These are phyloP conservation scores for Grigorovia jiainica DNA, from an alignment of 805 yeast genomes.

Conservation along the genomic window DNA sequence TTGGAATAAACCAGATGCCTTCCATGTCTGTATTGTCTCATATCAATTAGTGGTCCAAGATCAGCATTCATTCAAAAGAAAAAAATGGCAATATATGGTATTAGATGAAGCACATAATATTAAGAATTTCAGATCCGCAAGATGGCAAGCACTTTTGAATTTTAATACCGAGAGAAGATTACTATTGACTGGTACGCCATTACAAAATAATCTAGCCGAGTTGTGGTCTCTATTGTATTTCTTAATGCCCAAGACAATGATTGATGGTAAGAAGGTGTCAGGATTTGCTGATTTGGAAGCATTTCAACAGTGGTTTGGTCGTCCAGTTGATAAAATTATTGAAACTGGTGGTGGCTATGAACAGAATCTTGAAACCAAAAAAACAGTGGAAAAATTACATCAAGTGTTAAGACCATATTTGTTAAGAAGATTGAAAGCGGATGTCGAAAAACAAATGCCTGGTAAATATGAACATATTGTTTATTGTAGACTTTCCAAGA, in stretches of 20 bases:
- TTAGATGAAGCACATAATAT: conserved; percentile 97
- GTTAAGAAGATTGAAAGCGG: conserved; percentile 83
- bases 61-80: conserved; percentile 84
- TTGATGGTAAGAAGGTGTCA: conserved; percentile 35
- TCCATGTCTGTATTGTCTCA: conserved; percentile 94
- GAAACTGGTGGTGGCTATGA: conserved; percentile 48
- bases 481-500: conserved; percentile 81
- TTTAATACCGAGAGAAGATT: conserved; percentile 87
- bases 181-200: conserved; percentile 90
- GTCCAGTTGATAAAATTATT: conserved; percentile 86
- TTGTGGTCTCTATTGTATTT: conserved; percentile 93
- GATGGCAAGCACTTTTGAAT: conserved; percentile 94
- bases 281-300: conserved; percentile 95
- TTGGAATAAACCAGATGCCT: conserved; percentile 93
- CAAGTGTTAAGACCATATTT: conserved; percentile 90
- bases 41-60: conserved; percentile 97
- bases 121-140: conserved; percentile 88
- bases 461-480: conserved; percentile 93
- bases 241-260: conserved; percentile 85
- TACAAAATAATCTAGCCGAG: conserved; percentile 90
- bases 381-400: conserved; percentile 81
- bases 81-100: conserved; percentile 93
- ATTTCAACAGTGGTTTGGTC: conserved; percentile 98
- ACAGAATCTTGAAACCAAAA: conserved; percentile 68
- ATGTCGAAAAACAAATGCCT: conserved; percentile 98